Percentiles rank a stretch among this genome's conserved stretches.
Conservation (phyloP, 257 asterid species). For the Ajuga chamaepitys region DNA sequence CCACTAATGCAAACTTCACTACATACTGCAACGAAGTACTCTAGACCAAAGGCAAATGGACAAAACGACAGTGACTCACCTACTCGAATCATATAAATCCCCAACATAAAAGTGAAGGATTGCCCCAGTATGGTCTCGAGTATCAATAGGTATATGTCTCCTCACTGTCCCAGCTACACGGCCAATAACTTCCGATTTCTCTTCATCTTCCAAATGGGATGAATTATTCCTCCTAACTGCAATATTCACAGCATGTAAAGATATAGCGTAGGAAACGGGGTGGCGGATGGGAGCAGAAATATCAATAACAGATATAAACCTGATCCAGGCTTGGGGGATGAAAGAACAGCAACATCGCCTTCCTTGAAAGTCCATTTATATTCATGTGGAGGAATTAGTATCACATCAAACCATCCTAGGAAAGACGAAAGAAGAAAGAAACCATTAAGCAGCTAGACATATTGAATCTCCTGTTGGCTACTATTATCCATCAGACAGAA, state of each 20-base stretch:
- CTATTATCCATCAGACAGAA: slow-evolving; percentile 9
- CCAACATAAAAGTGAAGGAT: slow-evolving; percentile 90
- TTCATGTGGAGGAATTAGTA: slow-evolving; percentile 62
- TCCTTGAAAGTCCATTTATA: slow-evolving; percentile 91
- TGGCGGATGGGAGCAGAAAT: background rate
- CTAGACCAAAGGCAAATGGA: background rate
- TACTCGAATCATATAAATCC: slow-evolving; percentile 72
- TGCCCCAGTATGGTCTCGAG: slow-evolving; percentile 85
- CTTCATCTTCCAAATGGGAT: slow-evolving; percentile 56
- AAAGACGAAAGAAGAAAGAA: slow-evolving; percentile 12
- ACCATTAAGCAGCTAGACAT: slow-evolving; percentile 1
- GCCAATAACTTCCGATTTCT: slow-evolving; percentile 64
- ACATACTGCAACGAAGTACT: background rate
- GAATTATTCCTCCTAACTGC: slow-evolving; percentile 66
- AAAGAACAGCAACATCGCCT: slow-evolving; percentile 98
- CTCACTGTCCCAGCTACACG: slow-evolving; percentile 98
- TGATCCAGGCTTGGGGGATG: slow-evolving; percentile 87
- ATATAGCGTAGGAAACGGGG: background rate
- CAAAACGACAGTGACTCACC: slow-evolving; percentile 33
- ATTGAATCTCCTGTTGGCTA: background rate
- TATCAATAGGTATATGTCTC: slow-evolving; percentile 82
- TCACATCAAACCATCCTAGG: slow-evolving; percentile 96
- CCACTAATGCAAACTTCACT: background rate
- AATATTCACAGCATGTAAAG: slow-evolving; percentile 2
- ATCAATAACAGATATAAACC: slow-evolving; percentile 32